Evolutionary conservation across 352 stramenopile genomes (phyloP), one percentile per base, ranked within the genome.

Genomic region (Phytophthora nicotianae): DNA sequence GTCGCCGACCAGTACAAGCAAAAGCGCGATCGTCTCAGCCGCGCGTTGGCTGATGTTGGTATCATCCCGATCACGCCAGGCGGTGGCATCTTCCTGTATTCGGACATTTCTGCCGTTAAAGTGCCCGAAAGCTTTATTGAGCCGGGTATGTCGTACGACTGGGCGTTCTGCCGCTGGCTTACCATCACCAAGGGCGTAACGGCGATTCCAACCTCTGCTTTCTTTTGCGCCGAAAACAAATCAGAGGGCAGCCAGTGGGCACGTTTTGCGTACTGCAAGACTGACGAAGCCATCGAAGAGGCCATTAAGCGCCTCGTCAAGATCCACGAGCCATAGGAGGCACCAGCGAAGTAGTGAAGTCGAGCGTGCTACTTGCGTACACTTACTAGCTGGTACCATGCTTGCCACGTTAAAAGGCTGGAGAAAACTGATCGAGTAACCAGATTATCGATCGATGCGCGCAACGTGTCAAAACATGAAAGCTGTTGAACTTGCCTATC

Each of bases 221-320:
- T 98, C 75, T 98, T 98, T 58, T 88, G 79, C 45, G 26, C 72
- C 19, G 79, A 72, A 29, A 97, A 97, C 70, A 90, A 95, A 40
- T 48, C 58, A 8, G 70, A 88, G 24, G 85, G 83, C 35, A 77
- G 85, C 54, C 71, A 86, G 29, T 88, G 91, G 68, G 92, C 86
- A 4, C 90, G 96, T 43, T 98, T 99, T 65, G 94, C 94, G 27
- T 99, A 98, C 77, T 99, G 96, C 82, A 99, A 99, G 81, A 97
- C 89, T 29, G 95, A 98, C 58, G 85, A 97, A 29, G 95, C 89
- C n/a, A 83, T 98, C 27, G 65, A 77, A 19, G 79, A 95, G 50
- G 94, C 94, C 52, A 97, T 93, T 61, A 75, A 74, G 59, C 85
- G 85, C 32, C 73, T 93, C 14, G 68, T 50, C 11, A 72, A 64